A percentile compares a stretch with the other conserved stretches of the same genome.
These are phyloP conservation scores for Geranomyces michiganensis DNA, from an alignment of 192 early-diverging fungal species.

Conservation along the genomic window DNA sequence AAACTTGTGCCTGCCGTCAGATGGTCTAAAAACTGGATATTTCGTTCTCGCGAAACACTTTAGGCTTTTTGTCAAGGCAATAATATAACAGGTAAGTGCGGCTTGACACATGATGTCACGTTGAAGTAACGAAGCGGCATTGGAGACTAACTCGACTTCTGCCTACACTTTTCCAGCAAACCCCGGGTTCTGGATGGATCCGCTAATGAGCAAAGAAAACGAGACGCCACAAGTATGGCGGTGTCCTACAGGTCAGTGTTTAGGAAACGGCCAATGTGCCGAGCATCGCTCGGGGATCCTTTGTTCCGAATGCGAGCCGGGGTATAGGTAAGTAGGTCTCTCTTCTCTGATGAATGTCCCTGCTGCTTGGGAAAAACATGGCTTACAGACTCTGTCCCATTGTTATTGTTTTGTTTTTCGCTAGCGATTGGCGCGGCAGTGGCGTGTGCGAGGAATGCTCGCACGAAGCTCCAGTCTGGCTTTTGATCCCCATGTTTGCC, in stretches of 20 bases:
- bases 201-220: neutral
- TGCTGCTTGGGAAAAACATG: no score
- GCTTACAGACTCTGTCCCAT: no score
- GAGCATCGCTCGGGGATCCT: slow-evolving; percentile 19
- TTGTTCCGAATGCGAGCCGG: slow-evolving; percentile 20
- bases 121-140: no score
- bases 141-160: no score
- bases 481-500: slow-evolving; percentile 18
- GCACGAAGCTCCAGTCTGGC: slow-evolving; percentile 20
- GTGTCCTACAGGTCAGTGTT: slow-evolving; percentile 21
- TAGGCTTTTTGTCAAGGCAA: slow-evolving; percentile 18
- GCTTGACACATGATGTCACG: no score
- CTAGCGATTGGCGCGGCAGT: slow-evolving; percentile 28
- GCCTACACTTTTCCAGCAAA: slow-evolving; percentile 1
- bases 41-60: neutral
- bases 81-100: slow-evolving; percentile 18
- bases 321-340: slow-evolving; percentile 9
- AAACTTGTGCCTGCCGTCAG: neutral
- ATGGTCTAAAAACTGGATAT: no score
- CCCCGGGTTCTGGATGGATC: slow-evolving; percentile 28
- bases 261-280: slow-evolving; percentile 18
- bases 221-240: slow-evolving; percentile 22
- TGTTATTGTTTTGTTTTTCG: neutral
- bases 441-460: slow-evolving; percentile 24
- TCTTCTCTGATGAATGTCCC: no score